phyloP scores from a whole-genome alignment of 331 rosid genomes.

The Dryas integrifolia region DNA sequence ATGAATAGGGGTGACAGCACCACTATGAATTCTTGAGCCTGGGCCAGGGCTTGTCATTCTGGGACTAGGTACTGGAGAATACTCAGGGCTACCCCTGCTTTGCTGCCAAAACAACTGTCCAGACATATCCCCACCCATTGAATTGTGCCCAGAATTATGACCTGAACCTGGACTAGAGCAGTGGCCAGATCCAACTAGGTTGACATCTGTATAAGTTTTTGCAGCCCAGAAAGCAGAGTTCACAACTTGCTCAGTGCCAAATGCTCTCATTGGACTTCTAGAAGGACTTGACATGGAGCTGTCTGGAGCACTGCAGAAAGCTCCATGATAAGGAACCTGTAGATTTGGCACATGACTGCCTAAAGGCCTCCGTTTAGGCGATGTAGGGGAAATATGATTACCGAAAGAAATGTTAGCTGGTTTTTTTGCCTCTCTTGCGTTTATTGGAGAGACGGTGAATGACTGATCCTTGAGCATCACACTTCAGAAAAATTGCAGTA shows the following conservation, averaged over 20 bases:
- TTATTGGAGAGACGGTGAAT: constrained; percentile 40
- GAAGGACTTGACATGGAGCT: constrained; percentile 98
- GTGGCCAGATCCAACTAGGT: constrained; percentile 78
- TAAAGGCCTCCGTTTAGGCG: constrained; percentile 73
- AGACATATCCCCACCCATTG: constrained; percentile 95
- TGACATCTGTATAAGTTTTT: constrained; percentile 66
- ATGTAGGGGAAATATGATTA: constrained; percentile 50
- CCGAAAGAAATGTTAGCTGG: constrained; percentile 47
- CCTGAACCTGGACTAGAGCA: constrained; percentile 99
- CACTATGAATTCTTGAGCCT: constrained; percentile 96
- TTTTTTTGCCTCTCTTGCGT: constrained; percentile 55
- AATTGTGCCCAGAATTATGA: constrained; percentile 94
- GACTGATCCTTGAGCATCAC: constrained; percentile 66
- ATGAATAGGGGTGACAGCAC: constrained; percentile 96
- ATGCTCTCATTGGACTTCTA: constrained; percentile 87
- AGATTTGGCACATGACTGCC: constrained; percentile 79
- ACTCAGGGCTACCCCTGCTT: constrained; percentile 99
- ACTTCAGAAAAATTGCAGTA: constrained; percentile 48
- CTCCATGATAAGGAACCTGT: constrained; percentile 80
- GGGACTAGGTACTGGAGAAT: constrained; percentile 96
- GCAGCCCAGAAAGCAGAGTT: constrained; percentile 79
- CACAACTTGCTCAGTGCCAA: constrained; percentile 74
- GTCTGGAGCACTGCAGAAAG: constrained; percentile 87
- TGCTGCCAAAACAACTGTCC: constrained; percentile 92
- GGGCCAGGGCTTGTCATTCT: constrained; percentile 99